Evolutionary conservation across 371 early-diverging fungal species (phyloP).

Genomic region (Rhizopus delemar): DNA sequence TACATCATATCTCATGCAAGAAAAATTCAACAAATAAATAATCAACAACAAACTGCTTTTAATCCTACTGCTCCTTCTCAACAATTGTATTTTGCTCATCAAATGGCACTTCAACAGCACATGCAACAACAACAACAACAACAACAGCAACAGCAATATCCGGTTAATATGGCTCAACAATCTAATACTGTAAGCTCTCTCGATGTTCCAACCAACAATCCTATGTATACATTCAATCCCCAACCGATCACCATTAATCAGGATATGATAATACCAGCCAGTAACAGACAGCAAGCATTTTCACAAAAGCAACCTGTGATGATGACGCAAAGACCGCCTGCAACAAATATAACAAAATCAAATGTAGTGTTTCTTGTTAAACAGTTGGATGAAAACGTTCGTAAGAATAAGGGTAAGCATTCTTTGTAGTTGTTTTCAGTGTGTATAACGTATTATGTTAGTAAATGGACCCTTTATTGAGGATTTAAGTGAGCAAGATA

Average conservation of each 20-base stretch:
- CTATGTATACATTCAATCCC: background rate
- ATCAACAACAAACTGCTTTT: constrained; percentile 12
- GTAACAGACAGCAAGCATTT: constrained; percentile 17
- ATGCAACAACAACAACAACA: constrained; percentile 33
- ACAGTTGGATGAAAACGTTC: constrained; percentile 47
- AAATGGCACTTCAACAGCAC: constrained; percentile 38
- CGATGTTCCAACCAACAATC: background rate
- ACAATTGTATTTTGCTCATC: constrained; percentile 41
- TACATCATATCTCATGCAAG: constrained; percentile 41
- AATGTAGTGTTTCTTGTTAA: constrained; percentile 44
- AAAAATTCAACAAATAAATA: constrained; percentile 38
- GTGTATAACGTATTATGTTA: constrained; percentile 6
- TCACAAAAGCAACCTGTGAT: constrained; percentile 15
- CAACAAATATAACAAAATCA: constrained; percentile 19
- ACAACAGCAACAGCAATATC: constrained; percentile 9
- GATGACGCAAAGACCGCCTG: constrained; percentile 11
- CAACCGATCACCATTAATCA: constrained; percentile 11
- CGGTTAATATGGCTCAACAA: background rate
- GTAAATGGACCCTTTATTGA: constrained; percentile 33
- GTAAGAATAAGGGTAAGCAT: constrained; percentile 41
- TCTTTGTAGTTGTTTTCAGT: background rate
- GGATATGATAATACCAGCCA: constrained; percentile 26
- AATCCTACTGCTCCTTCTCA: constrained; percentile 12
- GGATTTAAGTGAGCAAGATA: constrained; percentile 48
- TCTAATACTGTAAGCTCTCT: background rate